These are phyloP conservation scores for Fusarium keratoplasticum DNA, from an alignment of 2,329 filamentous ascomycete genomes.

Conservation along the genomic window DNA sequence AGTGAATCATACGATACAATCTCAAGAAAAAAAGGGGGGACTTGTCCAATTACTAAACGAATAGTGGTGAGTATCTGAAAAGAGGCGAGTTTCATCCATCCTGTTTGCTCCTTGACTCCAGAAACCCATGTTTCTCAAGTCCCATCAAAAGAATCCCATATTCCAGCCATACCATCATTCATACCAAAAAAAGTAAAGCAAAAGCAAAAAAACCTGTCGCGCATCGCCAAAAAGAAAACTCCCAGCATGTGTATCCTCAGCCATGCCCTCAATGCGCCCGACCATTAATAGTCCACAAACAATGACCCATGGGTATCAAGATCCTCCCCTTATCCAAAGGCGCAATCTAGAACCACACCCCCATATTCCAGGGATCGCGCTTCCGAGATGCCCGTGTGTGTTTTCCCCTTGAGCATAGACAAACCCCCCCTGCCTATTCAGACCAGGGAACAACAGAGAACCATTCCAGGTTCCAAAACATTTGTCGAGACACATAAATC, in stretches of 20 bases:
- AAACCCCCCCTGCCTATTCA: neutral
- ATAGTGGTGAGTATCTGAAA: slow-evolving; percentile 26
- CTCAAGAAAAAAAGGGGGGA: neutral
- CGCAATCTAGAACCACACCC: neutral
- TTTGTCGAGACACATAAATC: slow-evolving; percentile 6
- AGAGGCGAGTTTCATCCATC: slow-evolving; percentile 33
- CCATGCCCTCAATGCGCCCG: slow-evolving; percentile 3
- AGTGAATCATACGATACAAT: slow-evolving; percentile 8
- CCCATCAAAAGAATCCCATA: slow-evolving; percentile 2
- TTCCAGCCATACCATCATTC: neutral
- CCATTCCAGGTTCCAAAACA: slow-evolving; percentile 8
- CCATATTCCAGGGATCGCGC: slow-evolving; percentile 22
- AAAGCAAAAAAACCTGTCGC: neutral
- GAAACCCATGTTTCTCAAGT: slow-evolving; percentile 1
- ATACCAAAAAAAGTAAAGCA: neutral
- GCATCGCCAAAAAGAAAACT: slow-evolving; percentile 7
- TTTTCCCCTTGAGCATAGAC: neutral
- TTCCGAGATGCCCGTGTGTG: neutral
- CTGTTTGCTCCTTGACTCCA: slow-evolving; percentile 27
- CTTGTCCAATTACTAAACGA: neutral
- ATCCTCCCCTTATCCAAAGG: neutral
- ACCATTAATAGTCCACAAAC: slow-evolving; percentile 11
- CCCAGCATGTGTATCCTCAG: slow-evolving; percentile 10
- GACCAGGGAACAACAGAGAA: slow-evolving; percentile 5
- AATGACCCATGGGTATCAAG: slow-evolving; percentile 1